Evolutionary conservation across 192 early-diverging fungal genomes (phyloP), one percentile per base, ranked within the genome.

Genomic region (Entomortierella chlamydospora): DNA sequence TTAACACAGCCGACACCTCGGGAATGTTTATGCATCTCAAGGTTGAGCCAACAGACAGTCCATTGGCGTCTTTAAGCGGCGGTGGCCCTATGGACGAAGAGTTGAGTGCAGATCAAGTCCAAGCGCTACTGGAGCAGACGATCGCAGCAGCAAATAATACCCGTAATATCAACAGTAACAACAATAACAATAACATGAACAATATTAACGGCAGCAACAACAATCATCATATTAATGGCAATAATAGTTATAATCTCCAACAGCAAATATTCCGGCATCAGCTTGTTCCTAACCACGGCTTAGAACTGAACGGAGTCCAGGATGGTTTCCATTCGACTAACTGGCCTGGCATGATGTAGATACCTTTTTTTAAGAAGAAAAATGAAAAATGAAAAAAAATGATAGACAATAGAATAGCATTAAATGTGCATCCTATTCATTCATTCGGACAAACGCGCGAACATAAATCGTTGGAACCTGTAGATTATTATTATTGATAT

Each of bases 41-140:
- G 49, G 57, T 68, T n/a, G 73, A 78, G 10, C 73, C 73, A 0
- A 63, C 28, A 6, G 73, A 78, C 4, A 33, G 33, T 4, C 25
- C 60, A 7, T 29, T 57, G 20, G 43, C 50, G 18, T 53, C 69
- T n/a, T n/a, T n/a, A n/a, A n/a, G n/a, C 2, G 29, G 45, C 2
- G 69, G 9, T 13, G 61, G 70, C 5, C 22, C 42, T 4, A 37
- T 69, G 61, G 73, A 78, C 2, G 73, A 78, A 26, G 73, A 78
- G 15, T 49, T 78, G 60, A 78, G 60, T 49, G 61, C 73, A 18
- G 73, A 78, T 53, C 73, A 78, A 25, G 73, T 78, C 29, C 73
- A 78, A 28, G 73, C 73, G 0, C 61, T 78, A 29, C 28, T 78
- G 43, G 73, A 78, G 25, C 73, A 78, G 50, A 78, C 73, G 6